phyloP scores from a whole-genome alignment of 768 basidiomycete genomes.

The Mycena galopus region DNA sequence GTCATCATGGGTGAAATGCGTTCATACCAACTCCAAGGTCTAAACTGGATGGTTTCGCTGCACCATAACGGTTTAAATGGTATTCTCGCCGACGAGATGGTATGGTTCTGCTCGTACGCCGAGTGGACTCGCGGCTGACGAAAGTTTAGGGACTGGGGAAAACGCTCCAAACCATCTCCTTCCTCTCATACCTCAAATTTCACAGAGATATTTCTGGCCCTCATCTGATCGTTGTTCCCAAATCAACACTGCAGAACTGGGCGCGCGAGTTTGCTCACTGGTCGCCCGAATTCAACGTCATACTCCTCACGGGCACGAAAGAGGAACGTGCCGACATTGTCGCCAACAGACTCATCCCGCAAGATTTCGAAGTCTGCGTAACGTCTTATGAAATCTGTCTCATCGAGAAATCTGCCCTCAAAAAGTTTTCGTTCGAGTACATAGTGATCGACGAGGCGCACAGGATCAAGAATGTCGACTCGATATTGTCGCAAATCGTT shows the following conservation, averaged over 20 bases:
- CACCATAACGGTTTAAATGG: conserved; percentile 98
- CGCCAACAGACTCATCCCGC: conserved; percentile 80
- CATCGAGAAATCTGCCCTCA: conserved; percentile 92
- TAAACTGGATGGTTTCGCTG: conserved; percentile 97
- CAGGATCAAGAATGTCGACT: conserved; percentile 99
- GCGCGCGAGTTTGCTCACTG: conserved; percentile 91
- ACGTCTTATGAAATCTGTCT: conserved; percentile 98
- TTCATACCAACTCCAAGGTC: conserved; percentile 93
- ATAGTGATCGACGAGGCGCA: conserved; percentile 99
- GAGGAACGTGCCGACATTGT: conserved; percentile 92
- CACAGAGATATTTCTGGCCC: conserved; percentile 82
- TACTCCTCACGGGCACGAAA: conserved; percentile 87
- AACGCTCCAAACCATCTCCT: conserved; percentile 97
- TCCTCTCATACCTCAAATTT: conserved; percentile 94
- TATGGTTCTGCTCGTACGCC: conserved; percentile 42
- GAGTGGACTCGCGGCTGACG: conserved; percentile 19
- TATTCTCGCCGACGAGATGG: conserved; percentile 98
- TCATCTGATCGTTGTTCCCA: conserved; percentile 97
- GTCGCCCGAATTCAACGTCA: conserved; percentile 89
- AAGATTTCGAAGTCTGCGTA: conserved; percentile 94
- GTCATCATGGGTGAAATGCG: conserved; percentile 94
- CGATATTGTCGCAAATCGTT: conserved; percentile 94
- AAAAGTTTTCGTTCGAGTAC: conserved; percentile 97
- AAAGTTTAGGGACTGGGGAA: conserved; percentile 89
- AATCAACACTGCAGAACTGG: conserved; percentile 99